Conservation (phyloP, 352 stramenopile species). For the Phytophthora pistaciae region DNA sequence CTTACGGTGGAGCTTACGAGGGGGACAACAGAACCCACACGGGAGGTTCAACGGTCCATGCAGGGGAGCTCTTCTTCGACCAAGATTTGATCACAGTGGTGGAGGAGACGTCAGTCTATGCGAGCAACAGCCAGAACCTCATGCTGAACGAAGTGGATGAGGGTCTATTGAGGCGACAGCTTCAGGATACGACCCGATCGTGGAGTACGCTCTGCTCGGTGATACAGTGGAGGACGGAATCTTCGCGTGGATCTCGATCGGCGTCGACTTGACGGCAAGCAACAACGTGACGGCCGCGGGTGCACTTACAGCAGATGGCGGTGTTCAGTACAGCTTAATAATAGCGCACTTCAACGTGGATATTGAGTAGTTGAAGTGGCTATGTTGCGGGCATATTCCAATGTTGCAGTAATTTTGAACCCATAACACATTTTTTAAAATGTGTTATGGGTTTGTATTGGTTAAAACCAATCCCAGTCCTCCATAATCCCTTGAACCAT, state of each 20-base stretch:
- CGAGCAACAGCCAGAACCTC: background rate
- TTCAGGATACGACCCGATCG: background rate
- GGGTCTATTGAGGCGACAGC: background rate
- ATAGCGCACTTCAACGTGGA: background rate
- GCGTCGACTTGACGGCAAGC: constrained; percentile 22
- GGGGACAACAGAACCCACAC: background rate
- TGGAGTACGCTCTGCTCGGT: background rate
- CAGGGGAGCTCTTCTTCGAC: background rate
- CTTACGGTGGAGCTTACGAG: background rate
- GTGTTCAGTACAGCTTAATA: background rate
- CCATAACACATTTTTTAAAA: no score
- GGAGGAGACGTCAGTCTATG: background rate
- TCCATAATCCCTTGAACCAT: no score
- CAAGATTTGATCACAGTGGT: background rate
- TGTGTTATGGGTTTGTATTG: no score
- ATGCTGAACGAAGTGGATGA: background rate
- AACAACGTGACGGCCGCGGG: constrained; percentile 6
- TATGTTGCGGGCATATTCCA: no score
- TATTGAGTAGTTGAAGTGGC: no score
- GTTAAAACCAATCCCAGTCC: no score
- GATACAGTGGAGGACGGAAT: constrained; percentile 22
- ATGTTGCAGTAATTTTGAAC: no score
- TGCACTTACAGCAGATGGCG: background rate
- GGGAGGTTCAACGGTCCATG: background rate
- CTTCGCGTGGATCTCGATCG: constrained; percentile 30